These are phyloP conservation scores for Terfezia boudieri DNA, from an alignment of 495 filamentous ascomycete species.

Conservation along the genomic window DNA sequence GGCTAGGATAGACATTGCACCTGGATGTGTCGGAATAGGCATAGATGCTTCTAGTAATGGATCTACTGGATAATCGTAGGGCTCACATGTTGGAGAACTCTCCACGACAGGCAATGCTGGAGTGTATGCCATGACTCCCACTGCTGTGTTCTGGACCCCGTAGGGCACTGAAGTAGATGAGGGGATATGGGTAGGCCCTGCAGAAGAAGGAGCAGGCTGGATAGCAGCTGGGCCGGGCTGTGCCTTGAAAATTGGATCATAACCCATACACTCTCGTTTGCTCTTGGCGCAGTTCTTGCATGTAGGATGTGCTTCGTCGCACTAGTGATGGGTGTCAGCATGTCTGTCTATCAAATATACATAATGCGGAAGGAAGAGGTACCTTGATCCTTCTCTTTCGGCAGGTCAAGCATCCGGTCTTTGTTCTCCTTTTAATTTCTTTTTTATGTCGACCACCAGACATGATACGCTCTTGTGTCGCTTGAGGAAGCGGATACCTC, in stretches of 20 bases:
- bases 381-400: conserved; percentile 97
- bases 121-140: conserved; percentile 11
- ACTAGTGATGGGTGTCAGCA: conserved; percentile 30
- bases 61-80: conserved; percentile 50
- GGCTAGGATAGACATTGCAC: conserved; percentile 5
- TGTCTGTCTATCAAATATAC: too few species aligned
- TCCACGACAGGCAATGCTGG: conserved; percentile 10
- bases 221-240: conserved; percentile 57
- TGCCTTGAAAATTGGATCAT: conserved; percentile 94
- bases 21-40: conserved; percentile 10
- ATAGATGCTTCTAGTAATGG: conserved; percentile 40
- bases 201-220: conserved; percentile 38
- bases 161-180: conserved; percentile 17
- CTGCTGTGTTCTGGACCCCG: not conserved
- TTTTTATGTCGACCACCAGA: conserved; percentile 79
- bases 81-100: conserved; percentile 16
- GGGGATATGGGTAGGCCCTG: conserved; percentile 28
- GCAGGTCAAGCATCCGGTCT: conserved; percentile 93
- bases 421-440: conserved; percentile 95
- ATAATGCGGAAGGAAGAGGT: conserved; percentile 22
- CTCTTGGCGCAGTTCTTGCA: conserved; percentile 97
- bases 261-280: conserved; percentile 89
- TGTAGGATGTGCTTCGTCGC: conserved; percentile 83
- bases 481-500: conserved; percentile 38
- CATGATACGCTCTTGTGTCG: conserved; percentile 38